A percentile compares a stretch with the other conserved stretches of the same genome.
phyloP scores from a whole-genome alignment of 2,329 filamentous ascomycete genomes.

The Colletotrichum sp. region DNA sequence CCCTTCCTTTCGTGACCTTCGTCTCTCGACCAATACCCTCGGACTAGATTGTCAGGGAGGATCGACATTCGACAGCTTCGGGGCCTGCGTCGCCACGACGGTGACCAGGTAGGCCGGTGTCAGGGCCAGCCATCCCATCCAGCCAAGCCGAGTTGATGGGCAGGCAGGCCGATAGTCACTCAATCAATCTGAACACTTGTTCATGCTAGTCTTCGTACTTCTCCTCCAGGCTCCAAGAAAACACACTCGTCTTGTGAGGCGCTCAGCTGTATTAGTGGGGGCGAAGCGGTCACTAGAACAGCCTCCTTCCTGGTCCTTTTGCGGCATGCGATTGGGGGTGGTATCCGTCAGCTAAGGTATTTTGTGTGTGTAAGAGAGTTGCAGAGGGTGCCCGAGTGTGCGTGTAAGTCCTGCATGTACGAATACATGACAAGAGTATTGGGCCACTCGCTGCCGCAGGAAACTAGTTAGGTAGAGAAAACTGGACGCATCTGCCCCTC shows the following conservation, averaged over 20 bases:
- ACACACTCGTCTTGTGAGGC: background rate
- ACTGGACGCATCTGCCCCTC: background rate
- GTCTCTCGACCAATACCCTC: slow-evolving; percentile 4
- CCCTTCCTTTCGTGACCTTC: background rate
- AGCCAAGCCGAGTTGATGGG: background rate
- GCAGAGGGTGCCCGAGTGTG: background rate
- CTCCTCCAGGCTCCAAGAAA: background rate
- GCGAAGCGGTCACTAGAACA: slow-evolving; percentile 17
- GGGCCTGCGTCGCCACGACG: background rate
- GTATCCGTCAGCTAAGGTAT: slow-evolving; percentile 6
- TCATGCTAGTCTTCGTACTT: background rate
- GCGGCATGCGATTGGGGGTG: background rate
- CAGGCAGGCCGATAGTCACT: background rate
- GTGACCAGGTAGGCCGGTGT: background rate
- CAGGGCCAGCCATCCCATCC: background rate
- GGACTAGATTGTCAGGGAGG: slow-evolving; percentile 19
- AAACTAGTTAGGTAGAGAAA: background rate
- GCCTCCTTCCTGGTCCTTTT: background rate
- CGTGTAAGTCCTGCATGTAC: background rate
- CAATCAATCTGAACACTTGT: slow-evolving; percentile 3
- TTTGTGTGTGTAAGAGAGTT: background rate
- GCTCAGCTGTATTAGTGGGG: slow-evolving; percentile 12
- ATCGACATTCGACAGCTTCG: slow-evolving; percentile 11
- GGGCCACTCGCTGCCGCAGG: background rate
- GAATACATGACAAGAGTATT: background rate